Base-by-base conservation (phyloP, 805 yeast species). In the Metschnikowia borealis region DNA sequence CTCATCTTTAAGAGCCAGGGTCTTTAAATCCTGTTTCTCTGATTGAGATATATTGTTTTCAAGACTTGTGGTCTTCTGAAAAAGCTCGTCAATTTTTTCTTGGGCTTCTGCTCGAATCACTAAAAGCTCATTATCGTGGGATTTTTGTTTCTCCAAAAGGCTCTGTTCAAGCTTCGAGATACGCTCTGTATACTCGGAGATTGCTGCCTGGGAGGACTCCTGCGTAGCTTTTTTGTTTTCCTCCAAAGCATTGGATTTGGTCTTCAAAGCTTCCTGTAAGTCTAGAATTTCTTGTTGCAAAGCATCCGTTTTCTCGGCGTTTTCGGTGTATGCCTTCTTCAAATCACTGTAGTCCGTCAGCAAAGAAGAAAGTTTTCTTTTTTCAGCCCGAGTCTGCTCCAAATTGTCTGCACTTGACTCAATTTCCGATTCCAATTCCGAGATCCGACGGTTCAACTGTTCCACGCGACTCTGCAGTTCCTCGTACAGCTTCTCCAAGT, bases 201-300 rank as follows among this genome's bases (percentile, higher is more conserved):
- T 81, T 54, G 76, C 67, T 0, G 79, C 69, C 49, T 78, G 81
- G 0, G 85, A 80, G 44, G 68, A 76, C 47, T 78, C 77, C 48
- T 73, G 73, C 11, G 79, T 59, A 56, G 76, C 63, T 11, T 64
- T 67, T 48, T 85, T 66, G 56, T 81, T 85, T 33, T 68, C 69
- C 44, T 81, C 85, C 52, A 81, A 35, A 10, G 40, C 38, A 14
- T 36, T 32, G 3, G 21, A 8, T 29, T 49, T 18, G 33, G 42
- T 15, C 46, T 46, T 40, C 17, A 52, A 40, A 7, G 49, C 29
- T 31, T 20, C 33, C 34, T 54, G 49, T 32, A 54, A 34, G 11
- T 34, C 37, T 6, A 44, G 15, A 11, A 51, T 43, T 38, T 54
- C 49, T 13, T 17, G 34, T 20, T 52, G 50, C 20, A 54, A 47